Evolutionary conservation across 768 basidiomycete species (phyloP), one percentile per base, ranked within the genome.

Genomic region (Boletales sp.): DNA sequence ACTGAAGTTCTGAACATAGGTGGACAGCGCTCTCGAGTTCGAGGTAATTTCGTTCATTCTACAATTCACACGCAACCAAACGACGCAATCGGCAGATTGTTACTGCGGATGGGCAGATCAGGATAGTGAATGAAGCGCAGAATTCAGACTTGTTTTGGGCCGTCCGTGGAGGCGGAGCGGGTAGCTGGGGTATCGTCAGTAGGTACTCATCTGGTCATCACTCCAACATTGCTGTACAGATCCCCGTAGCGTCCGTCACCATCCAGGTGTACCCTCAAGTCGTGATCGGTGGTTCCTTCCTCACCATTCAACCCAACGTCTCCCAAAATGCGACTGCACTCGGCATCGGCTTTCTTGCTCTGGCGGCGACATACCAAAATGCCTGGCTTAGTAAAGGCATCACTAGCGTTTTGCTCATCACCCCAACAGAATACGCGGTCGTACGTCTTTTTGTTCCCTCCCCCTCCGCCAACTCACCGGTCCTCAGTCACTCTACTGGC

Each of bases 71-170:
- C n/a, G 14, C 4, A 5, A 18, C 17, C 40, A 18, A 48, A 6
- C 9, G 36, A 17, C 32, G 5, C n/a, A 12, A 15, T 11, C 31
- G n/a, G 21, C 39, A 63, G 7, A 52, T 78, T 10, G 74, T 81
- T 6, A 74, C 68, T 12, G 65, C 77, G 1, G 60, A 69, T 35
- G 79, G 77, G 3, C 49, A 66, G 6, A 56, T 70, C 31, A 59
- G 73, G 43, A 68, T 57, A 0, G 74, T 63, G 17, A 82, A 80
- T 50, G 58, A 62, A 4, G 65, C 67, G 50, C 65, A 70, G 36
- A 68, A 80, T 56, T 9, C 65, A 2, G 76, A 81, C 49, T 65
- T 82, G 6, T 81, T 79, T 61, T 81, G 77, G 75, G 81, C 80
- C 2, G 56, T 80, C 19, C 67, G 78, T 28, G 80, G 79, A 7